Conservation (phyloP, 257 asterid species). For the Schizonepeta tenuifolia region DNA sequence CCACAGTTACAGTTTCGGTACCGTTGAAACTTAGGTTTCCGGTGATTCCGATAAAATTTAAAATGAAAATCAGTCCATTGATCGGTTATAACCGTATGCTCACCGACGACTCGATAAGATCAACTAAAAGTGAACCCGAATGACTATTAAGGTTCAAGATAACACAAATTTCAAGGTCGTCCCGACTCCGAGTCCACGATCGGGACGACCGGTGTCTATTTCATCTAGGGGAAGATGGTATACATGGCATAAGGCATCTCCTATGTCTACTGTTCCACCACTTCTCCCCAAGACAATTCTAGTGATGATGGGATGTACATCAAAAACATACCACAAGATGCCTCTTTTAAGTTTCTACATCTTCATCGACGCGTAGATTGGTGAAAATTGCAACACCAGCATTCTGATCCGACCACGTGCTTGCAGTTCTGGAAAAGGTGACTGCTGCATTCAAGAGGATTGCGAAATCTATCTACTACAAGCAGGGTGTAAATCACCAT, state of each 20-base stretch:
- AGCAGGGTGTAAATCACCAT: conserved; percentile 49
- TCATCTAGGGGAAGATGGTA: background rate
- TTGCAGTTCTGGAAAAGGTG: conserved; percentile 34
- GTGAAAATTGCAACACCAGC: conserved; percentile 20
- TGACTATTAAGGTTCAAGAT: background rate
- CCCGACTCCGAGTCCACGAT: background rate
- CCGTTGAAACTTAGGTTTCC: too few relatives aligned
- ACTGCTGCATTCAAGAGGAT: conserved; percentile 36
- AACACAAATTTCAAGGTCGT: background rate
- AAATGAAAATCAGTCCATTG: background rate
- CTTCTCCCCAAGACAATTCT: background rate
- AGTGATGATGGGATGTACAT: conserved; percentile 17
- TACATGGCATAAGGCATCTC: background rate
- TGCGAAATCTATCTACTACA: conserved; percentile 29
- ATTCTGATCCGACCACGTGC: conserved; percentile 33
- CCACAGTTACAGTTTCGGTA: too few relatives aligned
- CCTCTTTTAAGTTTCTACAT: background rate
- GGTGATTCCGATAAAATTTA: background rate
- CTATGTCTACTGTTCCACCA: background rate
- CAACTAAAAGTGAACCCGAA: background rate
- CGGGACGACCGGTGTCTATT: background rate
- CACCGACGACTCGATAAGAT: background rate
- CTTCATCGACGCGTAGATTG: background rate
- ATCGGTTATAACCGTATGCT: too few relatives aligned
- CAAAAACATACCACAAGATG: background rate